Base-by-base conservation (phyloP, 176 grass and related monocot species). In the Eragrostis curvula region DNA sequence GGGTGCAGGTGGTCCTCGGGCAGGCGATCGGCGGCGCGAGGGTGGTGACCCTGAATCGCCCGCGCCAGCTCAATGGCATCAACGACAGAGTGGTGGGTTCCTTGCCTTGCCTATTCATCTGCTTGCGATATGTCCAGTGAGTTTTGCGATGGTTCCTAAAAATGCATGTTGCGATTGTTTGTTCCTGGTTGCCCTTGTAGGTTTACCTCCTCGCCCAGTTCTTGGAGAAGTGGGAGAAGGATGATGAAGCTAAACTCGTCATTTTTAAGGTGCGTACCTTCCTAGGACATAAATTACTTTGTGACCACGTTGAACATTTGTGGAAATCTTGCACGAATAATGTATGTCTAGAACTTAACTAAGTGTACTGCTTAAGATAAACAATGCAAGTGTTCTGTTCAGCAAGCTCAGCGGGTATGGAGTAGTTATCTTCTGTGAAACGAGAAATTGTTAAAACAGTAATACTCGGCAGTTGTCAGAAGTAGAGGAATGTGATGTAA, bases 171-270 rank as follows among this genome's bases (percentile, higher is more conserved):
- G 51, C 43, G 2, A 39, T 51, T 76, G 44, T 12, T 25, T 40
- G 30, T 27, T 9, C 13, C 36, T 24, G 18, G 39, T 68, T 80
- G 80, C 5, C 88, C 27, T 63, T 80, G 44, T 61, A 98, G 96
- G 96, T 98, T 66, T 85, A 81, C 86, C 83, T 93, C 58, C 78
- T 98, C 21, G 88, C 96, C 6, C 92, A 91, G 42, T 83, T 93
- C 67, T 61, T 98, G 58, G 96, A 98, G 75, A 98, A 88, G 65
- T 98, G 96, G 96, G 96, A 98, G 88, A 87, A 93, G 66, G 92
- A 98, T 60, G 96, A 90, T n/a, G 66, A 85, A 55, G 89, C 90
- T 40, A 90, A 95, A 77, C 56, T 98, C 58, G 89, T 98, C 24
- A 93, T 98, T 46, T 86, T 95, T 66, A 98, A 98, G 87, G 96